Evolutionary conservation across 2,329 filamentous ascomycete species (phyloP).

Genomic region (Ceratocystis colombiana): DNA sequence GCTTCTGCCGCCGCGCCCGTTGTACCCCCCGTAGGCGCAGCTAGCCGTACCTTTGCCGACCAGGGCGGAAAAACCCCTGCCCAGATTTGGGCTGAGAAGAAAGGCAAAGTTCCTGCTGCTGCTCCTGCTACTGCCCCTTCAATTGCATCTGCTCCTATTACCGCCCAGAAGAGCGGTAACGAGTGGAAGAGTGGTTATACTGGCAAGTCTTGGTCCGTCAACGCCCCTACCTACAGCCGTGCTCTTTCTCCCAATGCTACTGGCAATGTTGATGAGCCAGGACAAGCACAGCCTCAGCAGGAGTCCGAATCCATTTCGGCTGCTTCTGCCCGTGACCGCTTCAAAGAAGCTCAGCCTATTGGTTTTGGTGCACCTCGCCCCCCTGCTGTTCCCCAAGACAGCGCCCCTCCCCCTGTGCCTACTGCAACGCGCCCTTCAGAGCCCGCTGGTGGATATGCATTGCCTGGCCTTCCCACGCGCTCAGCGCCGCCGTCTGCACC

Average conservation of each 20-base stretch:
- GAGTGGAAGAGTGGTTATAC: constrained; percentile 88
- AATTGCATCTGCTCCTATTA: constrained; percentile 41
- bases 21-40: constrained; percentile 56
- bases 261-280: constrained; percentile 37
- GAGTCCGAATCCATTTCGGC: constrained; percentile 54
- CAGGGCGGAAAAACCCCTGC: constrained; percentile 92
- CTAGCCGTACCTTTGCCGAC: constrained; percentile 88
- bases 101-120: constrained; percentile 51
- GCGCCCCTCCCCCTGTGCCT: constrained; percentile 35
- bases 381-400: constrained; percentile 36
- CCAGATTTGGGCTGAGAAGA: constrained; percentile 95
- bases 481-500: constrained; percentile 44
- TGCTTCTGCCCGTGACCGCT: constrained; percentile 67
- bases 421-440: constrained; percentile 45
- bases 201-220: constrained; percentile 84
- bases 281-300: constrained; percentile 36
- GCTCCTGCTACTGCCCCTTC: constrained; percentile 38
- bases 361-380: constrained; percentile 38
- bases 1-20: constrained; percentile 49
- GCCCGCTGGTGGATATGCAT: constrained; percentile 63
- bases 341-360: constrained; percentile 66
- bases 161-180: constrained; percentile 58
- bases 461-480: constrained; percentile 63
- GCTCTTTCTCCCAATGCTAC: constrained; percentile 54
- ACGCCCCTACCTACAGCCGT: constrained; percentile 58